phyloP scores from a whole-genome alignment of 2,329 filamentous ascomycete genomes.

The Aphanocladium album region DNA sequence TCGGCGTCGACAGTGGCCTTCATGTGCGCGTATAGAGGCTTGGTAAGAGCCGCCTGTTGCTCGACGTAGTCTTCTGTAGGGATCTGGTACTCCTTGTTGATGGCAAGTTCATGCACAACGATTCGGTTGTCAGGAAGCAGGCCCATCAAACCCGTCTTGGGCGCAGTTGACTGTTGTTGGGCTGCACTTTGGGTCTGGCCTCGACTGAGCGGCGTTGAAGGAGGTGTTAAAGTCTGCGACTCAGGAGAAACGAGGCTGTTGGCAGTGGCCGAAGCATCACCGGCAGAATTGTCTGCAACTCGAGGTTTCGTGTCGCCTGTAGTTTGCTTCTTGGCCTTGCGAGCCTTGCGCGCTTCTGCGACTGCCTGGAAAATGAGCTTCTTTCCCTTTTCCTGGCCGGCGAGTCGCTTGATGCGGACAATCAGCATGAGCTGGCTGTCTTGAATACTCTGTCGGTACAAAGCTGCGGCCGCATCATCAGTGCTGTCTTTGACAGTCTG shows the following conservation, averaged over 20 bases:
- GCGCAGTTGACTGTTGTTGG: conserved; percentile 19
- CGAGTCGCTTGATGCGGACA: conserved; percentile 72
- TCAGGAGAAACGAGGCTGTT: conserved; percentile 35
- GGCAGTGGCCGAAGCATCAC: conserved; percentile 33
- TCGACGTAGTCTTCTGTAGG: conserved; percentile 55
- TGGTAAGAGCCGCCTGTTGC: conserved; percentile 46
- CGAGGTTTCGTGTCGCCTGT: conserved; percentile 67
- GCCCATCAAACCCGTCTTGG: conserved; percentile 41
- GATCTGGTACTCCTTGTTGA: conserved; percentile 73
- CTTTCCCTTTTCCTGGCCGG: conserved; percentile 66
- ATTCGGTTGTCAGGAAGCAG: conserved; percentile 68
- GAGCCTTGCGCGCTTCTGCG: conserved; percentile 61
- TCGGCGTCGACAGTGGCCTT: conserved; percentile 61
- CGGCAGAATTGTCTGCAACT: conserved; percentile 46
- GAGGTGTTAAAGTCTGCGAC: conserved; percentile 49
- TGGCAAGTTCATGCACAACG: conserved; percentile 72
- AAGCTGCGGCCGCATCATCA: conserved; percentile 64
- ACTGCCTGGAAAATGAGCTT: conserved; percentile 71
- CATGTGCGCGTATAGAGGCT: conserved; percentile 52
- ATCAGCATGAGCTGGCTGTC: conserved; percentile 77
- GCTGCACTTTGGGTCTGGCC: conserved; percentile 27
- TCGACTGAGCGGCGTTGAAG: conserved; percentile 43
- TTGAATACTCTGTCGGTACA: conserved; percentile 76
- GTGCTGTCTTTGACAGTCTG: conserved; percentile 76
- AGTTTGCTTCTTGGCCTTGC: conserved; percentile 58